Evolutionary conservation across 768 basidiomycete genomes (phyloP).

Genomic region (Serendipita sp.): DNA sequence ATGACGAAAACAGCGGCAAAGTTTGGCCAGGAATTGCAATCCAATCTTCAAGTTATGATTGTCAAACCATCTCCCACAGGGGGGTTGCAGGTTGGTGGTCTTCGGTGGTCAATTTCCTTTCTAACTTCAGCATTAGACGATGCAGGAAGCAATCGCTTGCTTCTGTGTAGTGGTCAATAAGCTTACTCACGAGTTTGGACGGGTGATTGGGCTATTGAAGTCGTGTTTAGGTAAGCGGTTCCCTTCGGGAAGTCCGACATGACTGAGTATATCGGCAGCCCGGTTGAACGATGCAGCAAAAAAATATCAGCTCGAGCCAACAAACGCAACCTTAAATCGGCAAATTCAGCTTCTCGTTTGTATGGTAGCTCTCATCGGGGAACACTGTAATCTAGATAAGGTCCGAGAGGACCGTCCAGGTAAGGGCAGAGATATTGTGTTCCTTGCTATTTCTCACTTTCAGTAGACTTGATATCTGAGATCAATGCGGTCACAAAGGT

Average conservation of each 20-base stretch:
- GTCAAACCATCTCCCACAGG: slow-evolving; percentile 60
- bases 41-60: slow-evolving; percentile 77
- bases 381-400: slow-evolving; percentile 77
- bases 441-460: slow-evolving; percentile 9
- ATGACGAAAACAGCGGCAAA: slow-evolving; percentile 82
- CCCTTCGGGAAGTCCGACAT: neutral
- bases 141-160: slow-evolving; percentile 87
- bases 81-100: slow-evolving; percentile 40
- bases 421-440: slow-evolving; percentile 20
- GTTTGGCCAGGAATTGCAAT: slow-evolving; percentile 76
- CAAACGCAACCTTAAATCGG: slow-evolving; percentile 19
- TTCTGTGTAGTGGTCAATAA: slow-evolving; percentile 73
- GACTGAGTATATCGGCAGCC: slow-evolving; percentile 20
- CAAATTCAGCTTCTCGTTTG: slow-evolving; percentile 53
- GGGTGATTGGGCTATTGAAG: slow-evolving; percentile 62
- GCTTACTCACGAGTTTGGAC: slow-evolving; percentile 72
- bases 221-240: slow-evolving; percentile 58
- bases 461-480: slow-evolving; percentile 36
- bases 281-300: slow-evolving; percentile 45
- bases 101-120: neutral
- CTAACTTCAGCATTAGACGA: slow-evolving; percentile 29
- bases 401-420: slow-evolving; percentile 46
- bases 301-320: slow-evolving; percentile 25
- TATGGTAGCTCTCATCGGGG: slow-evolving; percentile 71
- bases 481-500: slow-evolving; percentile 45